A percentile compares a stretch with the other conserved stretches of the same genome.
Conservation (phyloP, 2,329 filamentous ascomycete genomes). For the Fusarium sp. region DNA sequence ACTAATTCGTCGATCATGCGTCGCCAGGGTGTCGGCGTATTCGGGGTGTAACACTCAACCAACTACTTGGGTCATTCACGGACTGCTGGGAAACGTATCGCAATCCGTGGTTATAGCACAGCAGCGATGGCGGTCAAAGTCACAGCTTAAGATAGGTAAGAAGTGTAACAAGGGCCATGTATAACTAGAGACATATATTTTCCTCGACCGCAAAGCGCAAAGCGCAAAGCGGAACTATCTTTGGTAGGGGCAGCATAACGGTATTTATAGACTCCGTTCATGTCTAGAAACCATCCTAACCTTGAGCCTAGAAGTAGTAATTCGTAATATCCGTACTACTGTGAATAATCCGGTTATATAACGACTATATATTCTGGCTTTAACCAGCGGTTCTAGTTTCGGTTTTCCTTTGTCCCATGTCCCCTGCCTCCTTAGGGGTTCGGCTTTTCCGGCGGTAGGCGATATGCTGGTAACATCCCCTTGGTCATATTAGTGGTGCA, state of each 20-base stretch:
- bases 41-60: slow-evolving; percentile 32
- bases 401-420: slow-evolving; percentile 1
- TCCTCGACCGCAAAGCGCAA: slow-evolving; percentile 11
- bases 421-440: neutral
- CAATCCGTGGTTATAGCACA: slow-evolving; percentile 9
- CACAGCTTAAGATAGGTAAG: slow-evolving; percentile 2
- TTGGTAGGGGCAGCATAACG: neutral
- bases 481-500: slow-evolving; percentile 17
- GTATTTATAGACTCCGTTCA: neutral
- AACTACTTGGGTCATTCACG: slow-evolving; percentile 29
- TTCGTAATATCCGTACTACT: neutral
- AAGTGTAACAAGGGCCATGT: slow-evolving; percentile 4
- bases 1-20: slow-evolving; percentile 25
- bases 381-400: slow-evolving; percentile 6
- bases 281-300: neutral
- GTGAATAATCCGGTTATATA: slow-evolving; percentile 21
- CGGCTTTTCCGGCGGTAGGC: slow-evolving; percentile 6
- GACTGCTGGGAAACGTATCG: slow-evolving; percentile 24
- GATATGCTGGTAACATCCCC: slow-evolving; percentile 15
- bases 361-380: slow-evolving; percentile 14
- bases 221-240: slow-evolving; percentile 16
- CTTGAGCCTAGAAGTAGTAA: neutral
- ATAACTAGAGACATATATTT: neutral
- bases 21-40: slow-evolving; percentile 10
- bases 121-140: slow-evolving; percentile 20